Conservation (phyloP, 495 filamentous ascomycete species). For the Neurospora pannonica region DNA sequence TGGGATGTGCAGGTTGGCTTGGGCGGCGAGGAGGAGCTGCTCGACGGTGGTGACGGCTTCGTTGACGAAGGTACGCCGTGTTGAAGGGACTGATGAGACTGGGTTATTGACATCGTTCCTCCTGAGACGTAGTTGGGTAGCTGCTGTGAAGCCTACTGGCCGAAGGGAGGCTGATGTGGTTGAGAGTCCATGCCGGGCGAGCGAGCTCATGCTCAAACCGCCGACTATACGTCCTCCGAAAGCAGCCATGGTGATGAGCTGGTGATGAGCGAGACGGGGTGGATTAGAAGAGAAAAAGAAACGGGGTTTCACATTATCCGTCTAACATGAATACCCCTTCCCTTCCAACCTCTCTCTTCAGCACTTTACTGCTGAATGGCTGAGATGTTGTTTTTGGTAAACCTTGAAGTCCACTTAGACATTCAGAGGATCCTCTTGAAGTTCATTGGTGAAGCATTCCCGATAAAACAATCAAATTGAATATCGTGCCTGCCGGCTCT, state of each 20-base stretch:
- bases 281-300: not conserved
- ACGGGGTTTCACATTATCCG: not conserved
- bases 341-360: not conserved
- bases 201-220: not conserved
- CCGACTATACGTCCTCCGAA: not conserved
- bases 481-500: not conserved
- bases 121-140: not conserved
- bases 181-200: not conserved
- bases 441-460: not conserved
- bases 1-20: constrained; percentile 48
- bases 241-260: not conserved
- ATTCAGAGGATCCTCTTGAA: not conserved
- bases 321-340: not conserved
- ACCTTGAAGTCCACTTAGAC: not conserved
- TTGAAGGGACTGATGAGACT: not conserved
- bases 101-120: not conserved
- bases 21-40: constrained; percentile 49
- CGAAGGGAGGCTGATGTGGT: not conserved
- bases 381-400: not conserved
- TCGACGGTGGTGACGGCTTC: constrained; percentile 43
- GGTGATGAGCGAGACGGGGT: not conserved
- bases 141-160: not conserved
- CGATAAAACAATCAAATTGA: not conserved
- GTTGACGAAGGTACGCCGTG: constrained; percentile 23
- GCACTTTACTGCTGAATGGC: not conserved